These are phyloP conservation scores for Trichophyton simii DNA, from an alignment of 2,329 filamentous ascomycete genomes.

Conservation along the genomic window DNA sequence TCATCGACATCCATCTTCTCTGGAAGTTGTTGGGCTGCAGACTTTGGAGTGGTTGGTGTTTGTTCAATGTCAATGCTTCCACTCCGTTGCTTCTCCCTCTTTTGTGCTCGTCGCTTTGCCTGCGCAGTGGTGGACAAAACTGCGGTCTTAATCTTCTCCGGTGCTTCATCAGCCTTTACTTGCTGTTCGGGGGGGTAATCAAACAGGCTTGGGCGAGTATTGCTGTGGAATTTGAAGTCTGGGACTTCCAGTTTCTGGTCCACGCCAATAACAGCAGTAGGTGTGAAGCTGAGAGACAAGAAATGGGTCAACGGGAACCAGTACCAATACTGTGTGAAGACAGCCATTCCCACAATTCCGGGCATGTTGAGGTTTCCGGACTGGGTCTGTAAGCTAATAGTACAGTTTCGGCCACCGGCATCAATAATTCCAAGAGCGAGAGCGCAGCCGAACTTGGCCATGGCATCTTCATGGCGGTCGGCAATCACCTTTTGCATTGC, in stretches of 20 bases:
- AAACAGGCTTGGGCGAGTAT: conserved; percentile 86
- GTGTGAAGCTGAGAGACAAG: conserved; percentile 88
- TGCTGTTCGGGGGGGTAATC: conserved; percentile 97
- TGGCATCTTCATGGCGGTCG: conserved; percentile 94
- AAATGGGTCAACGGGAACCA: conserved; percentile 99
- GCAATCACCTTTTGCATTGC: conserved; percentile 86
- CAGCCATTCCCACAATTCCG: conserved; percentile 91
- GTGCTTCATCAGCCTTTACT: conserved; percentile 85
- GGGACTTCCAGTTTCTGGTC: conserved; percentile 90
- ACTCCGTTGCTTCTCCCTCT: conserved; percentile 77
- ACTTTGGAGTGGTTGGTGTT: conserved; percentile 60
- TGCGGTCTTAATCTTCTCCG: conserved; percentile 86
- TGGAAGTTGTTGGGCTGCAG: conserved; percentile 39
- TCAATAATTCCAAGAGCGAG: conserved; percentile 94
- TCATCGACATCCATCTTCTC: conserved; percentile 76
- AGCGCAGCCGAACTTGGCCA: conserved; percentile 96
- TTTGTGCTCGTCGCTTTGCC: conserved; percentile 85
- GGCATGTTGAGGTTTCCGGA: conserved; percentile 98
- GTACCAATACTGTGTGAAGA: conserved; percentile 99
- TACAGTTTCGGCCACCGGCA: conserved; percentile 94
- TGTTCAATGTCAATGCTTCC: conserved; percentile 95
- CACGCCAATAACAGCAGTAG: conserved; percentile 87
- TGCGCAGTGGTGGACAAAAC: conserved; percentile 94
- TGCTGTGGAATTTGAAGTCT: conserved; percentile 89
- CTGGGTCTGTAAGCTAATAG: conserved; percentile 92